A percentile compares a stretch with the other conserved stretches of the same genome.
These are phyloP conservation scores for Asterella californica DNA, from an alignment of 225 moss, liverwort and hornwort genomes.

Conservation along the genomic window DNA sequence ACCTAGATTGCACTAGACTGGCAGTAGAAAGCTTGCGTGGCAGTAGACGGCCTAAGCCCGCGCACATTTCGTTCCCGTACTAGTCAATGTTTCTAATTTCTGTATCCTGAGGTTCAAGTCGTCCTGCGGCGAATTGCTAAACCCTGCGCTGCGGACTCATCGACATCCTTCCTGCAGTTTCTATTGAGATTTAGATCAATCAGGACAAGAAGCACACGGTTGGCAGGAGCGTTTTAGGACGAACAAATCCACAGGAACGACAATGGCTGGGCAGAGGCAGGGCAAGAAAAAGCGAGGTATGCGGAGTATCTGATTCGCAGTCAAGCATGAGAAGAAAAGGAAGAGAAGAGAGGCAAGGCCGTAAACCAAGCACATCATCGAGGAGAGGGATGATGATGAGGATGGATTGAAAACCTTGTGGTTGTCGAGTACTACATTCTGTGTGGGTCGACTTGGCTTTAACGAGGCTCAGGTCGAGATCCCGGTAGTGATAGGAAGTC, in stretches of 20 bases:
- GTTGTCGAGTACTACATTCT: background rate
- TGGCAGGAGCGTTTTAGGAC: background rate
- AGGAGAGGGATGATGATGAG: too few species aligned
- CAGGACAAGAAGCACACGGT: background rate
- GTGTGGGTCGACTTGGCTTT: background rate
- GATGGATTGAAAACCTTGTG: background rate
- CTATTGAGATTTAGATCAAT: background rate
- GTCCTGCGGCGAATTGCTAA: background rate
- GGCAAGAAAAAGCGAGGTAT: background rate
- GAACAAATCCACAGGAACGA: background rate
- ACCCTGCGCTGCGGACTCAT: background rate
- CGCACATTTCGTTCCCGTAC: constrained; percentile 38
- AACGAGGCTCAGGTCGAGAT: background rate
- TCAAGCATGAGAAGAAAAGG: background rate
- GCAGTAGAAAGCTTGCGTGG: constrained; percentile 35
- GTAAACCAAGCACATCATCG: too few species aligned
- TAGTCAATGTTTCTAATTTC: background rate
- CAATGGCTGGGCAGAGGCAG: background rate
- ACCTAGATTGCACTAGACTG: constrained; percentile 25
- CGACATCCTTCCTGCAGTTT: background rate
- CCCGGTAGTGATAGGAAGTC: background rate
- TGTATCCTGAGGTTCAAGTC: background rate
- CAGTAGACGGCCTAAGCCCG: constrained; percentile 27
- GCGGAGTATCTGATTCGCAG: background rate
- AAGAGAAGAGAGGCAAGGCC: background rate